Base-by-base conservation (phyloP, 2,329 filamentous ascomycete genomes). In the Lachnum nothofagi region DNA sequence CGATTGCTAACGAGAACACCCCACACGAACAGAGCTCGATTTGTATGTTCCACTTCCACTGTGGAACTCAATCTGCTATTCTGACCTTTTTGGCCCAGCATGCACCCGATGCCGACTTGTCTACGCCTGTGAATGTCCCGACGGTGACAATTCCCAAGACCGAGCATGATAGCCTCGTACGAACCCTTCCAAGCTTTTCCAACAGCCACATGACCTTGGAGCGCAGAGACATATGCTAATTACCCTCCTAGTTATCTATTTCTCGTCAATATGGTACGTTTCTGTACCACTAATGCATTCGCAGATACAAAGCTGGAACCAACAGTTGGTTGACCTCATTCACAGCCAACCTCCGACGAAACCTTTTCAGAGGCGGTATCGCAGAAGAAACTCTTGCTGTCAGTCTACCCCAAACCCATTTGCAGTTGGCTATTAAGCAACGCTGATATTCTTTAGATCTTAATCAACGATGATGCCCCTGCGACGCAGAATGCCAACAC, bases 131-230 rank as follows among this genome's bases (percentile, higher is more conserved):
- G 7, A 24, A 59, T 49, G 40, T 57, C 8, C 58, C 67, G 14
- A 70, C 69, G 53, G 70, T 86, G 40, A 76, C 72, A 48, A 76
- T 88, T 46, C 69, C 77, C 31, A 80, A 74, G 60, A 64, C 68
- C 42, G 82, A 89, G 61, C 80, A 88, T 66, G 75, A 83, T 42
- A 66, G 65, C 42, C 71, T 89, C 52, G 72, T 82, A 57, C 65
- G 74, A 48, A 55, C 59, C 25, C 19, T 43, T 9, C 17, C 40
- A 31, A 33, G 24, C 3, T 20, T 31, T 17, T 41, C 5, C 29
- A 41, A n/a, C n/a, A n/a, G n/a, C n/a, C n/a, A n/a, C n/a, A n/a
- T n/a, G n/a, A n/a, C n/a, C n/a, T n/a, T n/a, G n/a, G n/a, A n/a
- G n/a, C n/a, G n/a, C n/a, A n/a, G n/a, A n/a, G n/a, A 27, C 25